Evolutionary conservation across 2,329 filamentous ascomycete genomes (phyloP), one percentile per base, ranked within the genome.

Genomic region (Penicillium sp.): DNA sequence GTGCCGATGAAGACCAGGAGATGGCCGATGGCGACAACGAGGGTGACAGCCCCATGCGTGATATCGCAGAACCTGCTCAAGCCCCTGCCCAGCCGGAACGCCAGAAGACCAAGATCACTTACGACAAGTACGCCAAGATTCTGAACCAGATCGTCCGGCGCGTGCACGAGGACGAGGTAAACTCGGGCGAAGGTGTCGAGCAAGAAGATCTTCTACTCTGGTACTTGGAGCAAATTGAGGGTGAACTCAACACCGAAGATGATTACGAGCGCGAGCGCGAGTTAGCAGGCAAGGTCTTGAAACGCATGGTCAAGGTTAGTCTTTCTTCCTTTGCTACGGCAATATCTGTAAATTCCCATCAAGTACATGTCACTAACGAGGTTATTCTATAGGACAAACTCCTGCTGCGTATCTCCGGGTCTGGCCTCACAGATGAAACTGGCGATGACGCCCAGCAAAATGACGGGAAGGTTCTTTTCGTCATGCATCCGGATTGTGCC

Each of bases 121-220:
- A 95, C 69, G 93, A 97, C 69, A 94, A 96, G 75, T 99, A 96
- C 76, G 90, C 93, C 72, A 83, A 85, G 69, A 96, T 97, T 74
- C 85, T 96, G 58, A 96, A 96, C 72, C 77, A 90, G 68, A 81
- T 99, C 46, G 90, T 97, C 31, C 85, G 87, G 64, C 86, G 89
- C 25, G 86, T 99, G 67, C 91, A 88, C 66, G 89, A 93, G 54
- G 91, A 96, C 68, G 92, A 97, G 75, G 75, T 82, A 7, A 79
- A 81, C 11, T 84, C 80, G 0, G 91, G 90, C 40, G 91, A 96
- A 65, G 94, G 94, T 55, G 87, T 97, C 11, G 88, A 92, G 59
- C 87, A 91, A 64, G 88, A 96, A 52, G 87, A 88, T 44, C 81
- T 99, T 33, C 76, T 95, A 33, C 78, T 90, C 50, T 96, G 92